A percentile compares a stretch with the other conserved stretches of the same genome.
phyloP scores from a whole-genome alignment of 108 stramenopile species.

The Conticribra guillardii region DNA sequence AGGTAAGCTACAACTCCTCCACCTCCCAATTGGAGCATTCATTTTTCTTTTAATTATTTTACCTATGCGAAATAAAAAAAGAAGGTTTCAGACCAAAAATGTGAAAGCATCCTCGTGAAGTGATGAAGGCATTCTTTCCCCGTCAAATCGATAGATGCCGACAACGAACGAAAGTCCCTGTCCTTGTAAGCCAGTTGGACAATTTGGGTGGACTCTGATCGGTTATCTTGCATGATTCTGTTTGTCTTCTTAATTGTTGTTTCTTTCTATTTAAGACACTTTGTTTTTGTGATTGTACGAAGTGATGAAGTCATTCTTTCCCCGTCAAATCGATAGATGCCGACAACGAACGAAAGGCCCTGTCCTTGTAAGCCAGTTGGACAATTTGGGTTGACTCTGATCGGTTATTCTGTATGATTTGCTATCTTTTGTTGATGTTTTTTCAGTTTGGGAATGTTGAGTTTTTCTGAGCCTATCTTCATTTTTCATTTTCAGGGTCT shows the following conservation, averaged over 20 bases:
- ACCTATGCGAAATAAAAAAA: background rate
- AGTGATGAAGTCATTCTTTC: slow-evolving; percentile 90
- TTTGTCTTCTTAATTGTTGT: too few relatives aligned
- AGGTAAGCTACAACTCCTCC: background rate
- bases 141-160: slow-evolving; percentile 90
- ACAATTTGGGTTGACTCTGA: slow-evolving; percentile 87
- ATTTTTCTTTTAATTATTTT: too few relatives aligned
- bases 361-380: slow-evolving; percentile 88
- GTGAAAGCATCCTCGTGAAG: slow-evolving; percentile 33
- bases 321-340: slow-evolving; percentile 91
- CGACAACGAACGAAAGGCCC: slow-evolving; percentile 78
- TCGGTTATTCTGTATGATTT: slow-evolving; percentile 62
- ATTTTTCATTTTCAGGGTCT: background rate
- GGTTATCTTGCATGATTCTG: slow-evolving; percentile 32
- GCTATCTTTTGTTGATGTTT: background rate
- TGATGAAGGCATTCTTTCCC: slow-evolving; percentile 91
- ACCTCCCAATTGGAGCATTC: too few relatives aligned
- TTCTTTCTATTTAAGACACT: too few relatives aligned
- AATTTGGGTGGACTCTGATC: slow-evolving; percentile 89
- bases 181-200: slow-evolving; percentile 89
- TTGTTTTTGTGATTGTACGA: slow-evolving; percentile 28
- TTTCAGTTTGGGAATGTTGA: background rate
- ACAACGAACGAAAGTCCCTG: slow-evolving; percentile 79
- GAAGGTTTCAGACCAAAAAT: background rate
- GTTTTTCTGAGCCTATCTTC: too few relatives aligned